These are phyloP conservation scores for Talaromyces ruber DNA, from an alignment of 495 filamentous ascomycete genomes.

Conservation along the genomic window DNA sequence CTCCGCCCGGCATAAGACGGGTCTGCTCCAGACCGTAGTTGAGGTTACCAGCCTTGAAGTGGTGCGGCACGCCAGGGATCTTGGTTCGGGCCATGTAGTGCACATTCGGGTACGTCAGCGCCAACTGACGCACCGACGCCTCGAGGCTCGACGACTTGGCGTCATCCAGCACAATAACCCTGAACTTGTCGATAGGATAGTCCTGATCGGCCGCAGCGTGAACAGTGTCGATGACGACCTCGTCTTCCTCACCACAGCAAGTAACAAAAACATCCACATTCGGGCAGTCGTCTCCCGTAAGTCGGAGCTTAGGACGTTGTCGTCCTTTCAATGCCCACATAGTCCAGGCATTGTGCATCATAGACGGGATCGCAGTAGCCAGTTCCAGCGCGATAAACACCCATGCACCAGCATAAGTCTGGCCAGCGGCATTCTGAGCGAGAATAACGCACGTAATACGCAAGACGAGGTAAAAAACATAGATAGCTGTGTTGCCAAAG, in stretches of 20 bases:
- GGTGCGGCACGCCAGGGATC: conserved; percentile 35
- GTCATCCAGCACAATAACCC: conserved; percentile 47
- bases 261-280: conserved; percentile 45
- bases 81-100: conserved; percentile 41
- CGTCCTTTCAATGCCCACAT: conserved; percentile 32
- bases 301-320: conserved; percentile 27
- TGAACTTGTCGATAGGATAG: conserved; percentile 39
- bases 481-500: conserved; percentile 25
- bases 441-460: conserved; percentile 30
- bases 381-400: conserved; percentile 33
- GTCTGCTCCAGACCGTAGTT: conserved; percentile 36
- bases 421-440: conserved; percentile 20
- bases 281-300: conserved; percentile 34
- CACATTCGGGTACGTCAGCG: conserved; percentile 26
- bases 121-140: conserved; percentile 17
- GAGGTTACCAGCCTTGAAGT: conserved; percentile 51
- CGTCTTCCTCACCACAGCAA: conserved; percentile 42
- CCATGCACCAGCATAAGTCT: conserved; percentile 26
- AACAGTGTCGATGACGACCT: conserved; percentile 45
- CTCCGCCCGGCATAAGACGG: conserved; percentile 24
- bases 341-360: conserved; percentile 35
- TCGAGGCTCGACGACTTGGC: conserved; percentile 26
- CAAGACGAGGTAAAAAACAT: conserved; percentile 30
- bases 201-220: conserved; percentile 37
- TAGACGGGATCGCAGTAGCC: conserved; percentile 26